phyloP scores from a whole-genome alignment of 2,329 filamentous ascomycete species.

The Neocatenulostroma microsporum region DNA sequence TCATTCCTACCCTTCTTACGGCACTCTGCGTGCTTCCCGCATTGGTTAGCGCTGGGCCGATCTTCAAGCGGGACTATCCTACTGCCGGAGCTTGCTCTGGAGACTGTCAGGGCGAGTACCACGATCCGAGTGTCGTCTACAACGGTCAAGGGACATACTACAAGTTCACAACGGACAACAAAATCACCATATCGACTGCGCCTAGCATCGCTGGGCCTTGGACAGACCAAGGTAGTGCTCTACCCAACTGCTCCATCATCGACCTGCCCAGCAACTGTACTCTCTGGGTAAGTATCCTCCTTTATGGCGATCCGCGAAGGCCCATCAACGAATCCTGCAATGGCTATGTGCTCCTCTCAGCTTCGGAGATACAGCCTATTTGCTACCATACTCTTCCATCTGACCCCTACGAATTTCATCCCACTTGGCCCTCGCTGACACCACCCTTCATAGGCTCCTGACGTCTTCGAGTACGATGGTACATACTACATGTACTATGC shows the following conservation, averaged over 20 bases:
- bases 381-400: too few relatives aligned
- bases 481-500: conserved; percentile 58
- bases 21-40: conserved; percentile 2
- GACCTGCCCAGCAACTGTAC: conserved; percentile 40
- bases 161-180: conserved; percentile 45
- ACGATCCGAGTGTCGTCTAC: conserved; percentile 42
- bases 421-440: conserved; percentile 1
- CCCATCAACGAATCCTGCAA: too few relatives aligned
- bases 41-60: background rate
- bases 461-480: conserved; percentile 47
- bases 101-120: conserved; percentile 24
- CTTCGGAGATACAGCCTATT: too few relatives aligned
- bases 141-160: conserved; percentile 33
- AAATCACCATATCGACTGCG: conserved; percentile 42
- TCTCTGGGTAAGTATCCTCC: conserved; percentile 42
- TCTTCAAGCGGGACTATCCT: background rate
- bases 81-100: too few relatives aligned
- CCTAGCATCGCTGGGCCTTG: conserved; percentile 43
- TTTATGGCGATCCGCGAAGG: too few relatives aligned
- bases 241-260: too few relatives aligned
- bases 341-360: too few relatives aligned
- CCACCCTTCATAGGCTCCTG: conserved; percentile 41
- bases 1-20: background rate
- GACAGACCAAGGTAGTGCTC: conserved; percentile 41
- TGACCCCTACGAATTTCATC: too few relatives aligned